Evolutionary conservation across 1,284 basidiomycete species (phyloP).

Genomic region (Ganoderma sinense): DNA sequence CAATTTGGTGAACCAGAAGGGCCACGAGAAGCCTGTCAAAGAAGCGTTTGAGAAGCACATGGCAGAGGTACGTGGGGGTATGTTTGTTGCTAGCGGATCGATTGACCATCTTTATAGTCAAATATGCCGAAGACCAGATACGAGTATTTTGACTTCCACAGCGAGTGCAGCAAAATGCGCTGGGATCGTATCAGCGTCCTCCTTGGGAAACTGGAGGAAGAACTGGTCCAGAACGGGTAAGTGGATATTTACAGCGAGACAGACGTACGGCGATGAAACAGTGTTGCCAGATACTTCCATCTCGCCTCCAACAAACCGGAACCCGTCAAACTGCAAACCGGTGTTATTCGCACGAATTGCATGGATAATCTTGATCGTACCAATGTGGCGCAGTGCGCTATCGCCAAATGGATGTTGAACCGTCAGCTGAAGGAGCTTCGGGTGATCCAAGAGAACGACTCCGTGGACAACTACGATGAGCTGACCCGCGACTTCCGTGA

Average conservation of each 20-base stretch:
- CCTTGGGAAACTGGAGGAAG: slow-evolving; percentile 80
- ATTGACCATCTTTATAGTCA: slow-evolving; percentile 48
- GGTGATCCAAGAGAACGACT: slow-evolving; percentile 73
- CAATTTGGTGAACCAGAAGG: slow-evolving; percentile 96
- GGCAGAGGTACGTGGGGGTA: slow-evolving; percentile 52
- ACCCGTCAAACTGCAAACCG: slow-evolving; percentile 66
- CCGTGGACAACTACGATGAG: slow-evolving; percentile 80
- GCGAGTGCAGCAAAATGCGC: slow-evolving; percentile 94
- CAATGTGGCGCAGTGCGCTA: slow-evolving; percentile 92
- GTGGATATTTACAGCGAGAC: neutral
- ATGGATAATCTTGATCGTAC: slow-evolving; percentile 98
- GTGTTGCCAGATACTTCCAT: slow-evolving; percentile 73
- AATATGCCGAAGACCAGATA: slow-evolving; percentile 81
- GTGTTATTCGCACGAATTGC: slow-evolving; percentile 85
- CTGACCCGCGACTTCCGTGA: slow-evolving; percentile 90
- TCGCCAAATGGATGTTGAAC: slow-evolving; percentile 87
- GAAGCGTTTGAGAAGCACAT: slow-evolving; percentile 92
- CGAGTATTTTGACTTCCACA: slow-evolving; percentile 98
- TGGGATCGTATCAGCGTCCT: slow-evolving; percentile 93
- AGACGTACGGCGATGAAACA: neutral
- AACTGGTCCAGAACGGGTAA: slow-evolving; percentile 78
- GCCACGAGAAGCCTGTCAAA: slow-evolving; percentile 95
- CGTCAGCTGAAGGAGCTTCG: slow-evolving; percentile 80
- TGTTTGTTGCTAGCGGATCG: neutral
- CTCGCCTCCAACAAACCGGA: slow-evolving; percentile 54